Evolutionary conservation across 108 stramenopile species (phyloP).

Genomic region (Mayamaea pseudoterrestris): DNA sequence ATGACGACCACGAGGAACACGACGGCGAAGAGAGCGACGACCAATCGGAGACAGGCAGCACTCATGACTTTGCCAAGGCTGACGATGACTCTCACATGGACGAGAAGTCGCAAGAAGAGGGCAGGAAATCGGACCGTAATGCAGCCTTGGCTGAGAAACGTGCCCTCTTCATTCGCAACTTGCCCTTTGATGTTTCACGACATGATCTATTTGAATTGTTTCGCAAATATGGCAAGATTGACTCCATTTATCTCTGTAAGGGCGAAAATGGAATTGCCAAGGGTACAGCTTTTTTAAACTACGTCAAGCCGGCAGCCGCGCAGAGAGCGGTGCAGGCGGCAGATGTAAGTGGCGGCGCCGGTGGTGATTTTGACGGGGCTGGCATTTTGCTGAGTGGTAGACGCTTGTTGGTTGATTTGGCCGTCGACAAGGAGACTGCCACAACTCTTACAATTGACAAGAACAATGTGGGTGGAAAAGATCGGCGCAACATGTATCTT

Average conservation of each 20-base stretch:
- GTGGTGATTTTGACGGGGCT: slow-evolving; percentile 11
- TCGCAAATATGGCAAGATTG: slow-evolving; percentile 68
- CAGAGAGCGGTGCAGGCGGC: slow-evolving; percentile 8
- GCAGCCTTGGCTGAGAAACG: slow-evolving; percentile 20
- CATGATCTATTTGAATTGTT: slow-evolving; percentile 78
- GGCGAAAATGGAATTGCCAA: slow-evolving; percentile 71
- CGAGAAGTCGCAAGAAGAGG: slow-evolving; percentile 3
- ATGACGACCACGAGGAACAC: slow-evolving; percentile 4
- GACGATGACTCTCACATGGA: slow-evolving; percentile 5
- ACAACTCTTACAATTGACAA: slow-evolving; percentile 55
- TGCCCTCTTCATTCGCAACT: slow-evolving; percentile 83
- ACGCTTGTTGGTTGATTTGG: slow-evolving; percentile 53
- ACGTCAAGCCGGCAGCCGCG: slow-evolving; percentile 15
- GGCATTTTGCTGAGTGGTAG: slow-evolving; percentile 46
- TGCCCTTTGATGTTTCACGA: slow-evolving; percentile 90
- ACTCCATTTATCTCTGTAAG: slow-evolving; percentile 80
- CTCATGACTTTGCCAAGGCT: neutral
- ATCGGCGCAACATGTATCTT: slow-evolving; percentile 91
- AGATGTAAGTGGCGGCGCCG: slow-evolving; percentile 4
- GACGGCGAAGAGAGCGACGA: slow-evolving; percentile 11
- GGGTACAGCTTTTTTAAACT: slow-evolving; percentile 89
- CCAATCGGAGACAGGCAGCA: neutral
- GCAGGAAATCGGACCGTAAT: slow-evolving; percentile 9
- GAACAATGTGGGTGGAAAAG: slow-evolving; percentile 15
- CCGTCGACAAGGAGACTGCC: slow-evolving; percentile 69